Conservation (phyloP, 345 rosid species). For the Populus pruinosa region DNA sequence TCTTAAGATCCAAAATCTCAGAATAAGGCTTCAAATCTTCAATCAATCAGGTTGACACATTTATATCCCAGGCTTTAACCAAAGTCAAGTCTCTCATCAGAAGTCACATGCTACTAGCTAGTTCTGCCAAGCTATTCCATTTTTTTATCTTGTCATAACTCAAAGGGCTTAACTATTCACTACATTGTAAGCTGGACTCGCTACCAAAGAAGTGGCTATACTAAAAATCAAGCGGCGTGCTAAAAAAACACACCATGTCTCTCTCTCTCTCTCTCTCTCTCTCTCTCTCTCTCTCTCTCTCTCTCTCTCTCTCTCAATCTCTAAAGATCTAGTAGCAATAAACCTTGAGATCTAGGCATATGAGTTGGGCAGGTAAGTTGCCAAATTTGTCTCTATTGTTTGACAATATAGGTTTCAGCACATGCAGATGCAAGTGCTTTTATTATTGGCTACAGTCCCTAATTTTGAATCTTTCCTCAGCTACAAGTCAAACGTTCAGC, state of each 20-base stretch:
- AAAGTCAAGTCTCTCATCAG: not conserved
- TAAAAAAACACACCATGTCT: too few relatives aligned
- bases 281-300: too few relatives aligned
- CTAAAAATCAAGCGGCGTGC: not conserved
- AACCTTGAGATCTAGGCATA: not conserved
- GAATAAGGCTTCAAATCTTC: not conserved
- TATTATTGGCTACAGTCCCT: not conserved
- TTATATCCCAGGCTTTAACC: not conserved
- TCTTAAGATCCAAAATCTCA: not conserved
- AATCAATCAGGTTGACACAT: not conserved
- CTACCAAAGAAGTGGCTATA: not conserved
- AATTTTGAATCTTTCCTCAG: not conserved
- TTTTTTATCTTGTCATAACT: not conserved
- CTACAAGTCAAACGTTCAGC: not conserved
- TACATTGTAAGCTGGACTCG: not conserved
- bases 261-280: too few relatives aligned
- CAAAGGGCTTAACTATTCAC: not conserved
- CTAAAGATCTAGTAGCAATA: not conserved
- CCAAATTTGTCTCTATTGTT: slow-evolving; percentile 7
- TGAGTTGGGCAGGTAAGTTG: not conserved
- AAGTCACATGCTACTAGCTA: not conserved
- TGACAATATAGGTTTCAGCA: slow-evolving; percentile 3
- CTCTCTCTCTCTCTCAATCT: not conserved
- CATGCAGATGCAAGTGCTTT: not conserved
- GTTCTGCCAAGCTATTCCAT: not conserved